Conservation (phyloP, 2,329 filamentous ascomycete genomes). For the Clarireedia homoeocarpa region DNA sequence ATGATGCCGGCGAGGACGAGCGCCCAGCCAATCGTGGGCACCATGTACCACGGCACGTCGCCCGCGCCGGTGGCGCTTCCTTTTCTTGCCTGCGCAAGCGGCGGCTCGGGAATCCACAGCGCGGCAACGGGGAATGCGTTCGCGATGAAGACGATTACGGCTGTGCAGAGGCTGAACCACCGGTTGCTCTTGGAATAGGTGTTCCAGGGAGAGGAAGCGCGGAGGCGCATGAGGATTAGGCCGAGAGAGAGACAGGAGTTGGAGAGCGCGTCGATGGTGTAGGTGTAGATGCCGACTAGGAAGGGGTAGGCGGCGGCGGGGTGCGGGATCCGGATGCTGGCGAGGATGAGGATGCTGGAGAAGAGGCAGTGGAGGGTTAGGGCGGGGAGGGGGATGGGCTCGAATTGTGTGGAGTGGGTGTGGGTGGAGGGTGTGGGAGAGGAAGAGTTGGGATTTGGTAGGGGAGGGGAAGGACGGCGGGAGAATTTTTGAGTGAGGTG, state of each 20-base stretch:
- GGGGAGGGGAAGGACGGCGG: no score
- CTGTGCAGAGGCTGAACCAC: conserved; percentile 5
- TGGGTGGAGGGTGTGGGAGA: not conserved
- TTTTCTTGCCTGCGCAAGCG: not conserved
- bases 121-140: not conserved
- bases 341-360: conserved; percentile 13
- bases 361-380: conserved; percentile 17
- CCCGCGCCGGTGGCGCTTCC: no score
- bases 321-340: not conserved
- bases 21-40: conserved; percentile 8
- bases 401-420: not conserved
- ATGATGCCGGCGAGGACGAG: not conserved
- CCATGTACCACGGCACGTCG: conserved; percentile 4
- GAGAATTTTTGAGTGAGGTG: conserved; percentile 24
- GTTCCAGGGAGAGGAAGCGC: not conserved
- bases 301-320: conserved; percentile 7
- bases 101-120: not conserved
- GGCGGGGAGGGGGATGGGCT: conserved; percentile 13
- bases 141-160: conserved; percentile 4
- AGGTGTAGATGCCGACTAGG: conserved; percentile 30
- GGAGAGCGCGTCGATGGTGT: conserved; percentile 32
- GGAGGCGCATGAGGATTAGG: conserved; percentile 1
- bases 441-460: no score
- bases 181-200: not conserved
- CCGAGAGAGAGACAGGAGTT: conserved; percentile 16